A percentile compares a stretch with the other conserved stretches of the same genome.
These are phyloP conservation scores for Globisporangium barbulae DNA, from an alignment of 352 stramenopile species.

Conservation along the genomic window DNA sequence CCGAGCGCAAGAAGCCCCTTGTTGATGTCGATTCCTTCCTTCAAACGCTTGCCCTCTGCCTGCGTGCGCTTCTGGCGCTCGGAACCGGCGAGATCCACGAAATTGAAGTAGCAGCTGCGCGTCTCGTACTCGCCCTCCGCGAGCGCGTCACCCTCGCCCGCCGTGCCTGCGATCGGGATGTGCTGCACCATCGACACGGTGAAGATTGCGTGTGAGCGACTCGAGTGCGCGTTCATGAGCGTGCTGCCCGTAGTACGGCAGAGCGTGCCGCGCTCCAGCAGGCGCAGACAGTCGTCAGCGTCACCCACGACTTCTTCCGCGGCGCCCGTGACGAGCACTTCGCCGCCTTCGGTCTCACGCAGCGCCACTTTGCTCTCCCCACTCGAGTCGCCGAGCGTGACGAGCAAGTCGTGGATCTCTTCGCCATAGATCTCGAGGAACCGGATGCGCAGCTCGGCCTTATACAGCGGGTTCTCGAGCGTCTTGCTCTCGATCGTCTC, in stretches of 20 bases:
- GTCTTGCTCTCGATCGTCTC: conserved; percentile 66
- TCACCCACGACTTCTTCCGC: conserved; percentile 64
- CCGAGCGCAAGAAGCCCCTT: conserved; percentile 96
- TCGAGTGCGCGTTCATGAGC: conserved; percentile 91
- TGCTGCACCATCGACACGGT: conserved; percentile 84
- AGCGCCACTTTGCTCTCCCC: conserved; percentile 75
- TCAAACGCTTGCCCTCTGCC: conserved; percentile 88
- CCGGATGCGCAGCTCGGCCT: conserved; percentile 60
- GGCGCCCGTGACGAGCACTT: conserved; percentile 83
- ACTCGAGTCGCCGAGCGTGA: conserved; percentile 58
- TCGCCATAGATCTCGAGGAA: conserved; percentile 94
- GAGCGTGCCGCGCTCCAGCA: conserved; percentile 83
- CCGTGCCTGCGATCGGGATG: conserved; percentile 49
- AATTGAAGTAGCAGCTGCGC: conserved; percentile 87
- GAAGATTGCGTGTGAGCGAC: conserved; percentile 91
- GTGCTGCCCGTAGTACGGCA: conserved; percentile 85
- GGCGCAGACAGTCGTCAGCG: conserved; percentile 70
- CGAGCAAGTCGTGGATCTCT: conserved; percentile 88
- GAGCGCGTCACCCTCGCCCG: conserved; percentile 28
- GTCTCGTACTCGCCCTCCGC: conserved; percentile 71
- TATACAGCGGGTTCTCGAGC: conserved; percentile 56
- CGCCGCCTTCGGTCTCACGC: conserved; percentile 74
- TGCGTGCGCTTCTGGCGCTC: conserved; percentile 96
- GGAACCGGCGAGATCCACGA: conserved; percentile 90
- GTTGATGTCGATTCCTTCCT: conserved; percentile 98